Evolutionary conservation across 192 early-diverging fungal species (phyloP), one percentile per base, ranked within the genome.

Genomic region (Funneliformis geosporum): DNA sequence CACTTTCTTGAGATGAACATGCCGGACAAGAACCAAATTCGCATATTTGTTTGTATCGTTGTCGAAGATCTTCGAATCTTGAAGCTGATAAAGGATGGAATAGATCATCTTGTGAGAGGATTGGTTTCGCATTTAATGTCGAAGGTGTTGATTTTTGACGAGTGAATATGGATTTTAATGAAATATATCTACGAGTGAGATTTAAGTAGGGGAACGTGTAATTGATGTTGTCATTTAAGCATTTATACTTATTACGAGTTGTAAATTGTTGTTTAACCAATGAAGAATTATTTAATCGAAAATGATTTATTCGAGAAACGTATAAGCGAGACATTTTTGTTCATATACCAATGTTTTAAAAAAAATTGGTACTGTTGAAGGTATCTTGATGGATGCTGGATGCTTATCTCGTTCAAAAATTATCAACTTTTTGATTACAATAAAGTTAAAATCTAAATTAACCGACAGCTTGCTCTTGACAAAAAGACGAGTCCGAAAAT

Each of bases 1-100:
- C 61, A n/a, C 75, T 55, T 16, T 76, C 68, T 39, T 72, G 50
- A 5, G 70, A 43, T 67, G 89, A 88, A 80, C 93, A 94, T 2
- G 90, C 89, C 38, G 92, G 88, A 78, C 93, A 94, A 28, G 83
- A 83, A 25, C 92, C 92, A 71, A 93, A 90, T 42, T 84, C 82
- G 43, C 85, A 85, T 69, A 94, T 93, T 75, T 90, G 86, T 65
- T 85, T 76, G 18, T 85, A 87, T 69, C 91, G 88, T 66, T 90
- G 87, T 72, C 90, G 89, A 75, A 94, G 88, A 72, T 90, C 89
- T 23, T 86, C 83, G 68, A 93, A 85, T 42, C 92, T 92, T 27
- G 92, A 93, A 85, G 89, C 82, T 40, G 91, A 89, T 9, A 94
- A 84, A 27, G 86, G 86, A 66, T 94, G 91, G 73, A 94, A 94